phyloP scores from a whole-genome alignment of 1,284 basidiomycete genomes.

The Exobasidium cylindrosporum region DNA sequence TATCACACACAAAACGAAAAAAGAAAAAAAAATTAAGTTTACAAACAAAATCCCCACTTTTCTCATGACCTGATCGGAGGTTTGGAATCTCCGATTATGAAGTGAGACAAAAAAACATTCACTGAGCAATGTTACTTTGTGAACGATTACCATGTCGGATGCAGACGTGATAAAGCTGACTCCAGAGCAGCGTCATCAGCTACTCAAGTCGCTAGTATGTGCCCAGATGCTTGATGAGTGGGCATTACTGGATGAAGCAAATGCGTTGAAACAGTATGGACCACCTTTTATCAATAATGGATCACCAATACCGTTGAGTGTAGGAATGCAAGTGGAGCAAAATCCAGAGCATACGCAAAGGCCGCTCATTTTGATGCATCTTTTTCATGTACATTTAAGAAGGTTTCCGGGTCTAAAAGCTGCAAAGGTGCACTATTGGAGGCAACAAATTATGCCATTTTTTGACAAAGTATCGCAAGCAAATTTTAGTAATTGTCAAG shows the following conservation, averaged over 20 bases:
- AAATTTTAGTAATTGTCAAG: slow-evolving; percentile 14
- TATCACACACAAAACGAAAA: no score
- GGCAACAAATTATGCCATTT: slow-evolving; percentile 13
- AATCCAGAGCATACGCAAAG: background rate
- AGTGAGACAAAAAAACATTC: no score
- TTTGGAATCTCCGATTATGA: no score
- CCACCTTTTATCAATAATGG: background rate
- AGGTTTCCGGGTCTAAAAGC: slow-evolving; percentile 21
- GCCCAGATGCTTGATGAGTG: slow-evolving; percentile 19
- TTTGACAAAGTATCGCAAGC: slow-evolving; percentile 16
- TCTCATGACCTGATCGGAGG: no score
- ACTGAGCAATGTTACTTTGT: no score
- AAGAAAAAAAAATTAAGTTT: no score
- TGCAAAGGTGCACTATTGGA: slow-evolving; percentile 21
- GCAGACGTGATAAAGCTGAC: background rate
- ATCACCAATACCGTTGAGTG: background rate
- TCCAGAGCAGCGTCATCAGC: slow-evolving; percentile 17
- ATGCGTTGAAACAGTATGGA: slow-evolving; percentile 12
- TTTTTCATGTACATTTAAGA: slow-evolving; percentile 19
- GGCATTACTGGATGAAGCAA: slow-evolving; percentile 15
- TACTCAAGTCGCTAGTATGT: slow-evolving; percentile 19
- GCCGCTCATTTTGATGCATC: slow-evolving; percentile 10
- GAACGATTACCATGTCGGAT: background rate
- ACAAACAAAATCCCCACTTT: no score
- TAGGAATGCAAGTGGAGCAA: background rate